Percentiles rank a stretch among this genome's conserved stretches.
These are phyloP conservation scores for Debaryomyces subglobosus DNA, from an alignment of 1,139 yeast genomes.

Conservation along the genomic window DNA sequence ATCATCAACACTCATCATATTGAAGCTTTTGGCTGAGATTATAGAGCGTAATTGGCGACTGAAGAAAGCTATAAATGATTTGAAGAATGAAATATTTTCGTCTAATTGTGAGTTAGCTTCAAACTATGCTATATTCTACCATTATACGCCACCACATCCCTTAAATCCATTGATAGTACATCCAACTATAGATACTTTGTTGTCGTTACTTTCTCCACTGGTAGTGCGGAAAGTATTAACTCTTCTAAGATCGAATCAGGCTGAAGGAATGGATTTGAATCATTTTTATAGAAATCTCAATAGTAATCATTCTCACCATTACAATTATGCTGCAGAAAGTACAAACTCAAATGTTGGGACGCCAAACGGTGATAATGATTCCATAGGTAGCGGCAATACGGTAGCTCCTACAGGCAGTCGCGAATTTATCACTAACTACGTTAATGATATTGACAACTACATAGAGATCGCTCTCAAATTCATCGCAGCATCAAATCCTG, in stretches of 20 bases:
- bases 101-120: slow-evolving; percentile 11
- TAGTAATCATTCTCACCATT: slow-evolving; percentile 4
- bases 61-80: slow-evolving; percentile 5
- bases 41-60: slow-evolving; percentile 34
- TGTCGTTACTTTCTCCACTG: slow-evolving; percentile 26
- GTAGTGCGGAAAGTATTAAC: slow-evolving; percentile 24
- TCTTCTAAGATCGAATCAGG: slow-evolving; percentile 15
- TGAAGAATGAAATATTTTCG: slow-evolving; percentile 9
- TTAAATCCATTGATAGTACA: slow-evolving; percentile 18
- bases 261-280: slow-evolving; percentile 10
- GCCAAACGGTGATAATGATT: neutral
- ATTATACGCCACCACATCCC: slow-evolving; percentile 26
- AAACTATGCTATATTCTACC: slow-evolving; percentile 26
- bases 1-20: slow-evolving; percentile 36
- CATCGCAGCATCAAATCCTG: slow-evolving; percentile 59
- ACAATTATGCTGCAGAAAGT: slow-evolving; percentile 4
- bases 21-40: slow-evolving; percentile 35
- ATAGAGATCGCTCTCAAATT: slow-evolving; percentile 50
- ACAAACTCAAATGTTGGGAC: neutral
- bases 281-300: slow-evolving; percentile 3
- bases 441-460: slow-evolving; percentile 46
- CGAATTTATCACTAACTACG: slow-evolving; percentile 9
- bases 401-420: neutral
- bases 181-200: slow-evolving; percentile 23
- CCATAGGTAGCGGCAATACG: neutral